Evolutionary conservation across 495 filamentous ascomycete genomes (phyloP).

Genomic region (Aspergillus campestris): DNA sequence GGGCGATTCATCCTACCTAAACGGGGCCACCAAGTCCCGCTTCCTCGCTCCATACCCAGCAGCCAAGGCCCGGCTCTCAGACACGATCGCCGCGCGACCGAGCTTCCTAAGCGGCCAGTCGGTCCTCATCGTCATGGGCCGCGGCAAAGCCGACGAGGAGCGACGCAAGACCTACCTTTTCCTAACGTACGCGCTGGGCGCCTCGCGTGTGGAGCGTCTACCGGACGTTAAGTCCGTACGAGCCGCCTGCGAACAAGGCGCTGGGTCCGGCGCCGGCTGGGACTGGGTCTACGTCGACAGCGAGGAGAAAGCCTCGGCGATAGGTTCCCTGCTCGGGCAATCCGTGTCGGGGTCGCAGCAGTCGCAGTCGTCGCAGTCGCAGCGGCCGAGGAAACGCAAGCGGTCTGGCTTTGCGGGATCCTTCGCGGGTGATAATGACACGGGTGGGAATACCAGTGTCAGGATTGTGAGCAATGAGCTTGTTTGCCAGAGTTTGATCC

Average conservation of each 20-base stretch:
- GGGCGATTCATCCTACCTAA: slow-evolving; percentile 68
- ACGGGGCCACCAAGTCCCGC: slow-evolving; percentile 69
- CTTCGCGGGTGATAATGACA: slow-evolving; percentile 15
- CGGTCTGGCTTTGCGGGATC: slow-evolving; percentile 41
- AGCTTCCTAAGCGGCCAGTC: slow-evolving; percentile 57
- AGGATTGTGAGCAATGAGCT: slow-evolving; percentile 74
- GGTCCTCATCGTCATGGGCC: slow-evolving; percentile 69
- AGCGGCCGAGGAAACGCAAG: slow-evolving; percentile 41
- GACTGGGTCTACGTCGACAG: slow-evolving; percentile 77
- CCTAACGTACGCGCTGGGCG: slow-evolving; percentile 70
- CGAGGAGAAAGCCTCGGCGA: slow-evolving; percentile 41
- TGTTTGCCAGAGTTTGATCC: slow-evolving; percentile 86
- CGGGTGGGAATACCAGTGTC: slow-evolving; percentile 35
- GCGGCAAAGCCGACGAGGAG: slow-evolving; percentile 54
- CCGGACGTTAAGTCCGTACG: slow-evolving; percentile 52
- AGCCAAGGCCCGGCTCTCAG: slow-evolving; percentile 42
- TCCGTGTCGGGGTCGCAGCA: slow-evolving; percentile 7
- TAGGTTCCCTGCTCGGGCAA: slow-evolving; percentile 28
- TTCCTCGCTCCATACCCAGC: slow-evolving; percentile 53
- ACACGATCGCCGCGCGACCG: slow-evolving; percentile 47
- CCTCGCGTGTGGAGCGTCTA: slow-evolving; percentile 54
- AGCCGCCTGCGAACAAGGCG: slow-evolving; percentile 43
- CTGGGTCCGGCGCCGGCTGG: slow-evolving; percentile 42
- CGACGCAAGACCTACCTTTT: slow-evolving; percentile 55
- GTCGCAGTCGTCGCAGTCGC: slow-evolving; percentile 4